Evolutionary conservation across 2,329 filamentous ascomycete species (phyloP).

Genomic region (Xylaria sp.): DNA sequence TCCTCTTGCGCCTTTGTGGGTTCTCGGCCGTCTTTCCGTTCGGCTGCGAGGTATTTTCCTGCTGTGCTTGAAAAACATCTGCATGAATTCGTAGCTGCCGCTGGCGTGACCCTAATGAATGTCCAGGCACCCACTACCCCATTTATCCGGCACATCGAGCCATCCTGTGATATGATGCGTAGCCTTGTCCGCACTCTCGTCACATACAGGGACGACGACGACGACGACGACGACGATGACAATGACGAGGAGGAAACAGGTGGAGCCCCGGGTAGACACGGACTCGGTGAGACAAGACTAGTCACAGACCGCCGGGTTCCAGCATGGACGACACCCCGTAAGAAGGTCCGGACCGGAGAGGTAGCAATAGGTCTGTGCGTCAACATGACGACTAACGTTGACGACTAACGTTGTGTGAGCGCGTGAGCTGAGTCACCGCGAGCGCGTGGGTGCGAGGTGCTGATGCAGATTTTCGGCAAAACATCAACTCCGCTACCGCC

Average conservation of each 20-base stretch:
- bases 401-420: not conserved
- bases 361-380: conserved; percentile 17
- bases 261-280: not conserved
- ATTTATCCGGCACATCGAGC: not conserved
- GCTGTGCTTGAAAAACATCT: conserved; percentile 23
- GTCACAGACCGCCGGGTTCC: conserved; percentile 1
- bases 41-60: not conserved
- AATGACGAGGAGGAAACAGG: not conserved
- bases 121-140: not conserved
- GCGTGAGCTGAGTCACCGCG: too few relatives aligned
- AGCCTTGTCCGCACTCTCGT: not conserved
- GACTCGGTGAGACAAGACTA: too few relatives aligned
- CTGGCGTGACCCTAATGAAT: too few relatives aligned
- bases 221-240: too few relatives aligned
- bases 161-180: not conserved
- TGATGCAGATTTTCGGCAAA: not conserved
- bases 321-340: conserved; percentile 10
- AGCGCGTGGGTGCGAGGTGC: not conserved
- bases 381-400: conserved; percentile 29
- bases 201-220: not conserved
- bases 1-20: not conserved
- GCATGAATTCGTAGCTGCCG: not conserved
- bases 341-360: conserved; percentile 14
- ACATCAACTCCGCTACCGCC: conserved; percentile 1
- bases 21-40: conserved; percentile 2